These are phyloP conservation scores for Haplosporangium gracile DNA, from an alignment of 192 early-diverging fungal genomes.

Conservation along the genomic window DNA sequence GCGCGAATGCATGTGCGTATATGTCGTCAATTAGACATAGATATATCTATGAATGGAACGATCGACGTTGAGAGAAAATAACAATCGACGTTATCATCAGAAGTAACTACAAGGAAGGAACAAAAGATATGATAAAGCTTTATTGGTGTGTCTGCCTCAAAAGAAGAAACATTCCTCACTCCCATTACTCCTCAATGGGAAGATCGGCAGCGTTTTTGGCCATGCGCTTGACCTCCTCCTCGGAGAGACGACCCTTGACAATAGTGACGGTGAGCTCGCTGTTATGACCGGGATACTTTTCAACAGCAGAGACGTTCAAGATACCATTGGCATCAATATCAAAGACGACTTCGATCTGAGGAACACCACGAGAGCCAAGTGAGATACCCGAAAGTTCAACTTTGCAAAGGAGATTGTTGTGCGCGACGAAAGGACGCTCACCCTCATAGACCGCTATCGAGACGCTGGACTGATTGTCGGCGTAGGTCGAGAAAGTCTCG, in stretches of 20 bases:
- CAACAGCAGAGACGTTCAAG: slow-evolving; percentile 92
- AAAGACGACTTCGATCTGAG: slow-evolving; percentile 95
- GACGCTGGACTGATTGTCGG: slow-evolving; percentile 95
- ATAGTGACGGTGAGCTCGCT: slow-evolving; percentile 98
- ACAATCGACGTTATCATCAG: no score
- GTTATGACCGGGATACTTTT: slow-evolving; percentile 90
- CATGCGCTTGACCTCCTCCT: slow-evolving; percentile 97
- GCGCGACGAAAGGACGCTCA: slow-evolving; percentile 92
- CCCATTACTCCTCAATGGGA: no score
- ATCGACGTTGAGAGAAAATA: no score
- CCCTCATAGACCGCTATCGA: slow-evolving; percentile 96
- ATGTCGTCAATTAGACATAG: no score
- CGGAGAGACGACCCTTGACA: slow-evolving; percentile 96
- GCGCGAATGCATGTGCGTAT: no score
- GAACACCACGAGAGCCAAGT: slow-evolving; percentile 95
- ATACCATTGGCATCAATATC: slow-evolving; percentile 97
- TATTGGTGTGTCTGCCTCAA: no score
- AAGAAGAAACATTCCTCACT: no score
- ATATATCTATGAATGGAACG: no score
- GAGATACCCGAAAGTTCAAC: slow-evolving; percentile 97
- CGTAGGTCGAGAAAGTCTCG: slow-evolving; percentile 94
- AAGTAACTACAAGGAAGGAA: no score
- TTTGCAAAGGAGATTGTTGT: slow-evolving; percentile 97
- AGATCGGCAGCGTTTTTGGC: slow-evolving; percentile 78
- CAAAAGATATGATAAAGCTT: no score